Conservation (phyloP, 2,329 filamentous ascomycete species). For the Diaporthe helianthi region DNA sequence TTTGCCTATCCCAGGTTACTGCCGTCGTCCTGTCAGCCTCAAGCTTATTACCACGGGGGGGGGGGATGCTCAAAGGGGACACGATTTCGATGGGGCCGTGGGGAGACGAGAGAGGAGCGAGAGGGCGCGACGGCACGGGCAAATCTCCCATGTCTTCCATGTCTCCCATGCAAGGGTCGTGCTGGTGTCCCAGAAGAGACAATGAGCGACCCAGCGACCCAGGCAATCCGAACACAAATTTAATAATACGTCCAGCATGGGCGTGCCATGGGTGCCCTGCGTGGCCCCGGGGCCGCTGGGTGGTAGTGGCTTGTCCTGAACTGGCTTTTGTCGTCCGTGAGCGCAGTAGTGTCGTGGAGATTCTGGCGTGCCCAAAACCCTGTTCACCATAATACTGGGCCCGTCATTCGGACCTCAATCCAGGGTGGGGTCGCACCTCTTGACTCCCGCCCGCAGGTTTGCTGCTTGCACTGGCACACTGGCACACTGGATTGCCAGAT, state of each 20-base stretch:
- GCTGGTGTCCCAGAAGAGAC: constrained; percentile 26
- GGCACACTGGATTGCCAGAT: too few species aligned
- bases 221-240: constrained; percentile 26
- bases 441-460: not conserved
- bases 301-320: constrained; percentile 27
- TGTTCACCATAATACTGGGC: constrained; percentile 31
- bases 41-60: constrained; percentile 25
- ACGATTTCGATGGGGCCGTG: constrained; percentile 20
- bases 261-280: constrained; percentile 17
- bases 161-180: constrained; percentile 28
- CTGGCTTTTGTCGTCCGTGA: constrained; percentile 16
- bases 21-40: constrained; percentile 2
- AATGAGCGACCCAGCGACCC: not conserved
- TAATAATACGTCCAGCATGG: constrained; percentile 18
- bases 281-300: constrained; percentile 20
- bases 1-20: constrained; percentile 13
- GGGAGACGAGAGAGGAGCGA: constrained; percentile 7
- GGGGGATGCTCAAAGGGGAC: constrained; percentile 21
- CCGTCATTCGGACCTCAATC: constrained; percentile 33
- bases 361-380: constrained; percentile 27
- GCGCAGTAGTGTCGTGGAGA: constrained; percentile 21
- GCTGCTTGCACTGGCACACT: constrained; percentile 15
- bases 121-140: constrained; percentile 24
- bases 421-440: constrained; percentile 30
- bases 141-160: constrained; percentile 27